A percentile compares a stretch with the other conserved stretches of the same genome.
Conservation (phyloP, 1,139 yeast species). For the Kodamaea plutei region DNA sequence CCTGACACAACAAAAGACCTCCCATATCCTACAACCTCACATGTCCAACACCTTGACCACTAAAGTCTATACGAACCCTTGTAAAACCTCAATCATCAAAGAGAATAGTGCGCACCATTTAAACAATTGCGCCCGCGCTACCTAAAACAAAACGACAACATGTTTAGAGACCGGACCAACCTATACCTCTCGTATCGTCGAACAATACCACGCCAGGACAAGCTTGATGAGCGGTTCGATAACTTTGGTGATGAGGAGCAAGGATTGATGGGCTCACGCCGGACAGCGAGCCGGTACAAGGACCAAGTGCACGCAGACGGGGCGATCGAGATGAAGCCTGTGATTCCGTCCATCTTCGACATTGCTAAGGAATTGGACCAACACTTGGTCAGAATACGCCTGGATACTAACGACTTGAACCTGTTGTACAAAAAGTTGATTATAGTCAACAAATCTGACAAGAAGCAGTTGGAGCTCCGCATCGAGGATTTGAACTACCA, state of each 20-base stretch:
- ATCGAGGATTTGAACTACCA: constrained; percentile 75
- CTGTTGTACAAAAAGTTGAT: constrained; percentile 75
- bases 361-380: constrained; percentile 69
- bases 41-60: no score
- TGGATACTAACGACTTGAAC: constrained; percentile 54
- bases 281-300: constrained; percentile 9
- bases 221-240: constrained; percentile 35
- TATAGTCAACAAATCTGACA: constrained; percentile 81
- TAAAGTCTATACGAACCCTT: no score
- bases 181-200: constrained; percentile 67
- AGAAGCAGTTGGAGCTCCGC: constrained; percentile 58
- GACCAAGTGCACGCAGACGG: constrained; percentile 18
- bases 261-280: constrained; percentile 36
- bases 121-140: no score
- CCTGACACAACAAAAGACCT: no score
- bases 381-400: constrained; percentile 45
- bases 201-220: constrained; percentile 52
- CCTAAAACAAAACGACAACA: no score
- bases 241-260: constrained; percentile 56
- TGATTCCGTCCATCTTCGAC: constrained; percentile 80
- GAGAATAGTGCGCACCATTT: no score
- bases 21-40: no score
- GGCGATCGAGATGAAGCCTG: constrained; percentile 44
- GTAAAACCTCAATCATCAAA: no score
- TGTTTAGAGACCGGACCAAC: constrained; percentile 76